Percentiles rank a stretch among this genome's conserved stretches.
phyloP scores from a whole-genome alignment of 495 filamentous ascomycete species.

The Hypomontagnella submonticulosa region DNA sequence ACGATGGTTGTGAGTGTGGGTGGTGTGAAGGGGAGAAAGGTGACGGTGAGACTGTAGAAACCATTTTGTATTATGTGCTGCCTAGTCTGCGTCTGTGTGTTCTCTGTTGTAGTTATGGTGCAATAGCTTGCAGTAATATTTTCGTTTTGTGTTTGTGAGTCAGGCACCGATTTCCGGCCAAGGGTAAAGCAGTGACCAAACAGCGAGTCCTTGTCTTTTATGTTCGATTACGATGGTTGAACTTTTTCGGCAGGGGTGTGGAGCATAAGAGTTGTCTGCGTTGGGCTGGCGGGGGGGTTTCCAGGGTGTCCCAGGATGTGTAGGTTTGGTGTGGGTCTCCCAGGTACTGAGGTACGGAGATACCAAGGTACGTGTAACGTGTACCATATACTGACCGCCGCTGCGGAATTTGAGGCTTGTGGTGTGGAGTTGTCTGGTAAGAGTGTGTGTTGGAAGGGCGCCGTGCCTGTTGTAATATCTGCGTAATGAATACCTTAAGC shows the following conservation, averaged over 20 bases:
- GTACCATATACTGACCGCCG: constrained; percentile 27
- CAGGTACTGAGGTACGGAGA: constrained; percentile 12
- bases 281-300: constrained; percentile 24
- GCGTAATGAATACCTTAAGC: constrained; percentile 29
- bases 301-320: too few relatives aligned
- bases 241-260: constrained; percentile 43
- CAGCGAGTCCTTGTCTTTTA: constrained; percentile 45
- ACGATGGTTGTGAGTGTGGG: constrained; percentile 43
- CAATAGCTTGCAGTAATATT: constrained; percentile 41
- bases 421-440: constrained; percentile 44
- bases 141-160: constrained; percentile 50
- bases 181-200: constrained; percentile 42
- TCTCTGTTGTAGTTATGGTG: constrained; percentile 37
- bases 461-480: constrained; percentile 39
- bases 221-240: constrained; percentile 42
- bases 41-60: constrained; percentile 44
- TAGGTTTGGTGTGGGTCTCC: constrained; percentile 4
- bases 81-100: constrained; percentile 28
- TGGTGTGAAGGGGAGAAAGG: constrained; percentile 39
- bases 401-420: constrained; percentile 35
- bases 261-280: constrained; percentile 31
- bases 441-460: constrained; percentile 35
- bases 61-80: constrained; percentile 45
- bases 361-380: constrained; percentile 18
- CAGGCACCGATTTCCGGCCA: constrained; percentile 50